A percentile compares a stretch with the other conserved stretches of the same genome.
Evolutionary conservation across 345 rosid species (phyloP).

Genomic region (Salix dunnii): DNA sequence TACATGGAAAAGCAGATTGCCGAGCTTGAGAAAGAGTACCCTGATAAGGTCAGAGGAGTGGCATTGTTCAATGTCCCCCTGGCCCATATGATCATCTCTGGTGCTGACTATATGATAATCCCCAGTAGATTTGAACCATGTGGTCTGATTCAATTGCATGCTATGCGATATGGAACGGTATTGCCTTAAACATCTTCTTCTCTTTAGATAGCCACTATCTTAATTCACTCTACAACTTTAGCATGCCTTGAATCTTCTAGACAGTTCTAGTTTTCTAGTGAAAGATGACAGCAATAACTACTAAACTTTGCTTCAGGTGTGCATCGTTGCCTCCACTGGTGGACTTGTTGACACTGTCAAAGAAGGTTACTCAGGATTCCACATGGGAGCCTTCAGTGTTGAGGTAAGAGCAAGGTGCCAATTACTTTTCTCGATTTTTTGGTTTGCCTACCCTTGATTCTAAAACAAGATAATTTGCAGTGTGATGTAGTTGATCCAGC

Average conservation of each 20-base stretch:
- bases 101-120: conserved; percentile 79
- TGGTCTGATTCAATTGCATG: conserved; percentile 93
- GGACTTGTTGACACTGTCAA: conserved; percentile 91
- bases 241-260: not conserved
- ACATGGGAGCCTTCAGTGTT: conserved; percentile 73
- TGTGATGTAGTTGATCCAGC: conserved; percentile 77
- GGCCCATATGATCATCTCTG: conserved; percentile 89
- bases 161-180: conserved; percentile 99
- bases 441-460: not conserved
- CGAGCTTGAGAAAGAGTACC: conserved; percentile 59
- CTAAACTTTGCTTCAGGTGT: conserved; percentile 41
- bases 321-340: conserved; percentile 89
- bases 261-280: not conserved
- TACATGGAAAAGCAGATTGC: conserved; percentile 67
- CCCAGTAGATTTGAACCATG: conserved; percentile 98
- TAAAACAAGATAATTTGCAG: conserved; percentile 31
- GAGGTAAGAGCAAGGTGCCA: conserved; percentile 42
- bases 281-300: not conserved
- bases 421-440: not conserved
- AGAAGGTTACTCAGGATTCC: conserved; percentile 92
- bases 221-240: not conserved
- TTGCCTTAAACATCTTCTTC: not conserved
- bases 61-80: conserved; percentile 71
- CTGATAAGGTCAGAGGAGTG: conserved; percentile 70
- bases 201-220: not conserved